These are phyloP conservation scores for Acer campestre DNA, from an alignment of 345 rosid genomes.

Conservation along the genomic window DNA sequence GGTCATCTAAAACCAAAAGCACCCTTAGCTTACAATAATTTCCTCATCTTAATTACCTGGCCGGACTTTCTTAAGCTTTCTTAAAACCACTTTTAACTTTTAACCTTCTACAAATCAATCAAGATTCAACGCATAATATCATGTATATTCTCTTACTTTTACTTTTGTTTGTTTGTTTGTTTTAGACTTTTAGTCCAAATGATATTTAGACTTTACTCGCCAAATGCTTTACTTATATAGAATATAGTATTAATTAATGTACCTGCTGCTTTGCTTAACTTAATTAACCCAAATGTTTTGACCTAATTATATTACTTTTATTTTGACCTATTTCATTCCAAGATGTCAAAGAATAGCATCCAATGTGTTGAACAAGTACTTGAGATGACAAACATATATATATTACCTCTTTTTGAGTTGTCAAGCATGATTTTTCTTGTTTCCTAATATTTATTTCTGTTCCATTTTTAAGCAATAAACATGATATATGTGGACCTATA, in stretches of 20 bases:
- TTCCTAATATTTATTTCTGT: neutral
- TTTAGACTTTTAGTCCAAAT: neutral
- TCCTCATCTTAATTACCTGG: slow-evolving; percentile 23
- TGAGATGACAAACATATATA: neutral
- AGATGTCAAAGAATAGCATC: neutral
- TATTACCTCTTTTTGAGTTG: neutral
- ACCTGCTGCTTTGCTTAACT: neutral
- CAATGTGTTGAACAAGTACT: neutral
- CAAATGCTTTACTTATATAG: neutral
- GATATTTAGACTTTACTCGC: neutral
- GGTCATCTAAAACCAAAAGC: slow-evolving; percentile 20
- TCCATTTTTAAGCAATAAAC: neutral
- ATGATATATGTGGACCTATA: too few species aligned
- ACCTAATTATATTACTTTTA: neutral
- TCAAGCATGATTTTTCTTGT: neutral
- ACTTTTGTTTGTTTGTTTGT: too few species aligned
- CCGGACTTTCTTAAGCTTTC: slow-evolving; percentile 1
- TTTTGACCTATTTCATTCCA: neutral
- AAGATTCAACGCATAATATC: neutral
- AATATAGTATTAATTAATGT: neutral
- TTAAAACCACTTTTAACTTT: neutral
- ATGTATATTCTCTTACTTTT: neutral
- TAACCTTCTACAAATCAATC: slow-evolving; percentile 6
- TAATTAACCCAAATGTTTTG: neutral
- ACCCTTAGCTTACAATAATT: slow-evolving; percentile 11